Evolutionary conservation across 441 rosid genomes (phyloP).

Genomic region (Pelargonium citronellum): DNA sequence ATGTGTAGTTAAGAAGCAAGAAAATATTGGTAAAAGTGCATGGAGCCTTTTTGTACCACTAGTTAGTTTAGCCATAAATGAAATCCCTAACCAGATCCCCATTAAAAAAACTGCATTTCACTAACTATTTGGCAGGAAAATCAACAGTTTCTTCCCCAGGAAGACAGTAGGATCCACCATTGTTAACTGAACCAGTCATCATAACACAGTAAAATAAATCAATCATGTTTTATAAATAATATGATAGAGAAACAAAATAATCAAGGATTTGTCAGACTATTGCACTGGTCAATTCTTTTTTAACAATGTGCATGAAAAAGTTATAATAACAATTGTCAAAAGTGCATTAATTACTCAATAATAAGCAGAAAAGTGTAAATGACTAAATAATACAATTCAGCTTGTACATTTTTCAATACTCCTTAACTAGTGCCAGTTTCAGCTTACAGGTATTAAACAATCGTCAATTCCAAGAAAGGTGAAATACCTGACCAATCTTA

Average conservation of each 20-base stretch:
- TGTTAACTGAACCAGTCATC: slow-evolving; percentile 1
- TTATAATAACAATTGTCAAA: no score
- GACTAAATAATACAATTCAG: no score
- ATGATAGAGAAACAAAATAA: background rate
- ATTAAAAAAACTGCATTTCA: background rate
- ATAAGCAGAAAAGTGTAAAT: no score
- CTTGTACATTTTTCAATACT: no score
- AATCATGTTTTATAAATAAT: background rate
- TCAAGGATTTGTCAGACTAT: background rate
- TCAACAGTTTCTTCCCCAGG: slow-evolving; percentile 1
- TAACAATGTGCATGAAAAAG: no score
- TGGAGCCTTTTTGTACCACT: background rate
- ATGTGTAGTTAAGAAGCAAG: slow-evolving; percentile 13
- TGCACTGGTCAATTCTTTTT: no score
- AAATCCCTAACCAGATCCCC: slow-evolving; percentile 4
- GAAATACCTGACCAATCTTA: slow-evolving; percentile 80
- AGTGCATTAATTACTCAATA: no score
- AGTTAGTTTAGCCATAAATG: slow-evolving; percentile 1
- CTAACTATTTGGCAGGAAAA: background rate
- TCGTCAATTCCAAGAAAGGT: slow-evolving; percentile 8
- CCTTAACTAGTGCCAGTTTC: no score
- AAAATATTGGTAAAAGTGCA: slow-evolving; percentile 8
- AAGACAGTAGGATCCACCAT: slow-evolving; percentile 8
- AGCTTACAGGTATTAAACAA: no score
- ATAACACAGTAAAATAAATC: background rate